phyloP scores from a whole-genome alignment of 2,329 filamentous ascomycete species.

The Verticillium zaregamsianum region DNA sequence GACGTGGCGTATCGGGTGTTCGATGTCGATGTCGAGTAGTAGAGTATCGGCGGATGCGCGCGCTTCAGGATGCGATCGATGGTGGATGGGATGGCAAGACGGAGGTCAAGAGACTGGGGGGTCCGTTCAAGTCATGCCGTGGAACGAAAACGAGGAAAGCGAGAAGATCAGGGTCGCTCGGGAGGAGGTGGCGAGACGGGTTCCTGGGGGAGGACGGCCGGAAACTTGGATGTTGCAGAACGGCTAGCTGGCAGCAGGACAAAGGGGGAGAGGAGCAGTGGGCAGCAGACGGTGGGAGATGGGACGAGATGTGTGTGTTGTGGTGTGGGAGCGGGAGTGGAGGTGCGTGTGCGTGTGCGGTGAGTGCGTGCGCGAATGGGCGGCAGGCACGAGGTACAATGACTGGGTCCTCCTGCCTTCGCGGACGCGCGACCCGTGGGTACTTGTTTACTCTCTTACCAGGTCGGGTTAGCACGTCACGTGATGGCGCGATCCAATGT shows the following conservation, averaged over 20 bases:
- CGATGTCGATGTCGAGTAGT: background rate
- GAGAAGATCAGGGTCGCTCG: background rate
- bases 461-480: conserved; percentile 4
- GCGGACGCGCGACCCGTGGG: conserved; percentile 11
- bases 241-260: background rate
- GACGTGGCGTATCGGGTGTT: background rate
- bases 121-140: background rate
- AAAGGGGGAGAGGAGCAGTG: background rate
- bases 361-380: background rate
- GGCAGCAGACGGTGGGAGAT: background rate
- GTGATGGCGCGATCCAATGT: conserved; percentile 10
- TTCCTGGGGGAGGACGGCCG: background rate
- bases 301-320: background rate
- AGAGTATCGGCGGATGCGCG: background rate
- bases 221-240: background rate
- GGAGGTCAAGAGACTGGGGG: background rate
- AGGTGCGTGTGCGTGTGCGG: background rate
- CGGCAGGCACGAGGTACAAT: background rate
- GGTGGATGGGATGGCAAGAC: background rate
- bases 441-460: conserved; percentile 15
- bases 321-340: background rate
- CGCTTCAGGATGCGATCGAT: background rate
- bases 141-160: background rate
- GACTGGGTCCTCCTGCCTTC: conserved; percentile 3
- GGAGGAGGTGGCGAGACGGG: background rate